Conservation (phyloP, 2,329 filamentous ascomycete species). For the Exophiala xenobiotica region DNA sequence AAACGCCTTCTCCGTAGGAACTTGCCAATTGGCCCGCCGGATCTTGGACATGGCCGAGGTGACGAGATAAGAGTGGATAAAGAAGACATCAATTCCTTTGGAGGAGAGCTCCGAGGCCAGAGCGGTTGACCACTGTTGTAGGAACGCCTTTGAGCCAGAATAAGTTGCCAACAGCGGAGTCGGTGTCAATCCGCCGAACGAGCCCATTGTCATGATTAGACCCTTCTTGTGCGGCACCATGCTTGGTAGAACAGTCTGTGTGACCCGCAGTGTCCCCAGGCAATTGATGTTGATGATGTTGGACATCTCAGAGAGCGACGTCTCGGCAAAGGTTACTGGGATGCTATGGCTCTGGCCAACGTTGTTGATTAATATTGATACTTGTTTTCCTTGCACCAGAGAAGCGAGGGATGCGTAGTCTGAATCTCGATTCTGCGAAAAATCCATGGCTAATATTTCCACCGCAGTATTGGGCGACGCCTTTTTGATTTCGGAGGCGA, state of each 20-base stretch:
- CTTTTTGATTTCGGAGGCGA: slow-evolving; percentile 71
- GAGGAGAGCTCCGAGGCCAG: slow-evolving; percentile 79
- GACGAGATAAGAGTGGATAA: slow-evolving; percentile 88
- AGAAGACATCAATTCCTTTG: slow-evolving; percentile 81
- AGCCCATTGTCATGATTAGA: slow-evolving; percentile 94
- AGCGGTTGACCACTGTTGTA: slow-evolving; percentile 91
- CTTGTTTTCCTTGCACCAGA: slow-evolving; percentile 69
- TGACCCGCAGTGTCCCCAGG: slow-evolving; percentile 82
- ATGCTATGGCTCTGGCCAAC: slow-evolving; percentile 93
- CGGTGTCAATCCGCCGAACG: slow-evolving; percentile 88
- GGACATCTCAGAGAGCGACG: slow-evolving; percentile 73
- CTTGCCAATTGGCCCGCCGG: slow-evolving; percentile 70
- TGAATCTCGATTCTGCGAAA: slow-evolving; percentile 63
- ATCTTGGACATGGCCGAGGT: slow-evolving; percentile 98
- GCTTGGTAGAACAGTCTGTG: slow-evolving; percentile 77
- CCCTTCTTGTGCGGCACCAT: slow-evolving; percentile 83
- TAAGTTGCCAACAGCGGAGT: slow-evolving; percentile 93
- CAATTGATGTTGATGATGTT: slow-evolving; percentile 97
- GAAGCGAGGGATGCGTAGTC: slow-evolving; percentile 75
- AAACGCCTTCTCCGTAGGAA: slow-evolving; percentile 80
- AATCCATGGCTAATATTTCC: slow-evolving; percentile 89
- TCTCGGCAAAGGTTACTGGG: slow-evolving; percentile 83
- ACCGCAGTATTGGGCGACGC: slow-evolving; percentile 69
- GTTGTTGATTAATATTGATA: slow-evolving; percentile 92
- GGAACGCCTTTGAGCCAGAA: slow-evolving; percentile 95